Conservation (phyloP, 306 rosid species). For the Betula pendula region DNA sequence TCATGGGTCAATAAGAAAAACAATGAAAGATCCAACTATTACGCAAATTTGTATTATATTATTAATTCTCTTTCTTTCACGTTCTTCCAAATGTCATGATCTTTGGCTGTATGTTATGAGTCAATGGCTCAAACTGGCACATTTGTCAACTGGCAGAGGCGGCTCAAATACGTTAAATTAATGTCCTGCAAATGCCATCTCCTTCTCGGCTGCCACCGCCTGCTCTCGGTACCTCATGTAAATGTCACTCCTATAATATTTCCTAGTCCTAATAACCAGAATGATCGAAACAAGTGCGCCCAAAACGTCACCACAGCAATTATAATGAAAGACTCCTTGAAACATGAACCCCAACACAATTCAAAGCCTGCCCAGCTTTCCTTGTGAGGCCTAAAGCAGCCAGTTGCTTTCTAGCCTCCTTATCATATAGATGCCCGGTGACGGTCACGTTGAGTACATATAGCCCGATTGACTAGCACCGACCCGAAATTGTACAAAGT, state of each 20-base stretch:
- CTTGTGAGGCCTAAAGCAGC: not conserved
- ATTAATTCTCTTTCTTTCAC: too few relatives aligned
- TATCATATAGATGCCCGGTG: conserved; percentile 46
- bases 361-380: conserved; percentile 13
- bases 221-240: conserved; percentile 37
- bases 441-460: conserved; percentile 44
- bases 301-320: conserved; percentile 40
- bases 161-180: not conserved
- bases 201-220: not conserved
- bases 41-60: too few relatives aligned
- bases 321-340: conserved; percentile 40
- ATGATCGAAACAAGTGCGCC: conserved; percentile 37
- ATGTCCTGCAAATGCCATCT: not conserved
- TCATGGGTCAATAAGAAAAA: too few relatives aligned
- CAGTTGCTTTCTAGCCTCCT: conserved; percentile 40
- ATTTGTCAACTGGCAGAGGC: not conserved
- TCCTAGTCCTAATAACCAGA: conserved; percentile 47
- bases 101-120: too few relatives aligned
- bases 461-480: conserved; percentile 31
- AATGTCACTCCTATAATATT: conserved; percentile 45
- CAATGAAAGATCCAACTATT: too few relatives aligned
- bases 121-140: too few relatives aligned
- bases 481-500: conserved; percentile 76
- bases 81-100: too few relatives aligned
- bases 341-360: conserved; percentile 41